These are phyloP conservation scores for Apocynum venetum DNA, from an alignment of 257 asterid genomes.

Conservation along the genomic window DNA sequence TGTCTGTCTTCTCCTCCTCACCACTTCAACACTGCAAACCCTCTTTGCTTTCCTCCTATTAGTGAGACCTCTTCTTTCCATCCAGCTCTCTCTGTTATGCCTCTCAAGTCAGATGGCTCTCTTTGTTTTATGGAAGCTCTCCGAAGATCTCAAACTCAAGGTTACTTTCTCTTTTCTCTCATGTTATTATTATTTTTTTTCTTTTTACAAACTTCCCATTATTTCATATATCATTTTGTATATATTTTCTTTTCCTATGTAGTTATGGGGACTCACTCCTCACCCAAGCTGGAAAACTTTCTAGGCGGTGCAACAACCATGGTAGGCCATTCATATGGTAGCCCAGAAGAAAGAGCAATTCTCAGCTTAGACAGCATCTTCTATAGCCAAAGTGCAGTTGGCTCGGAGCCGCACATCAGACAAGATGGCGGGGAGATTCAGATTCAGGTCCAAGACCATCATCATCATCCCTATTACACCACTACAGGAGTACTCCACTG, in stretches of 20 bases:
- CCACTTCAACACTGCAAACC: conserved; percentile 21
- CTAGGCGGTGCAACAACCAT: conserved; percentile 64
- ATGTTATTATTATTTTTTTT: not conserved
- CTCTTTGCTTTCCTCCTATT: conserved; percentile 31
- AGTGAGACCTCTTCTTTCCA: conserved; percentile 39
- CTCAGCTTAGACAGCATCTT: conserved; percentile 49
- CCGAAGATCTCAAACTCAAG: conserved; percentile 53
- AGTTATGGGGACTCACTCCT: conserved; percentile 38
- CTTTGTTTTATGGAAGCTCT: conserved; percentile 83
- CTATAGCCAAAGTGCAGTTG: conserved; percentile 34
- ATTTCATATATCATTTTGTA: not conserved
- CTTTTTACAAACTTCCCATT: not conserved
- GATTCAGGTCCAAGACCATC: conserved; percentile 1
- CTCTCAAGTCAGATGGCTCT: conserved; percentile 81
- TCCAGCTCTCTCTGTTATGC: conserved; percentile 59
- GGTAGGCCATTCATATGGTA: conserved; percentile 34
- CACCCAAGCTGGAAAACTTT: conserved; percentile 84
- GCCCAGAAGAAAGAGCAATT: conserved; percentile 30
- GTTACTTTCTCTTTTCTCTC: conserved; percentile 16
- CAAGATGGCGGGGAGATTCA: conserved; percentile 15
- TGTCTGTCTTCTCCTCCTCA: conserved; percentile 31
- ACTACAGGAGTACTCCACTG: conserved; percentile 17
- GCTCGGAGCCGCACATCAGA: conserved; percentile 17
- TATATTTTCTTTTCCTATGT: not conserved
- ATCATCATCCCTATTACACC: conserved; percentile 35